Evolutionary conservation across 176 grass and related monocot species (phyloP).

Genomic region (Musa beccarii): DNA sequence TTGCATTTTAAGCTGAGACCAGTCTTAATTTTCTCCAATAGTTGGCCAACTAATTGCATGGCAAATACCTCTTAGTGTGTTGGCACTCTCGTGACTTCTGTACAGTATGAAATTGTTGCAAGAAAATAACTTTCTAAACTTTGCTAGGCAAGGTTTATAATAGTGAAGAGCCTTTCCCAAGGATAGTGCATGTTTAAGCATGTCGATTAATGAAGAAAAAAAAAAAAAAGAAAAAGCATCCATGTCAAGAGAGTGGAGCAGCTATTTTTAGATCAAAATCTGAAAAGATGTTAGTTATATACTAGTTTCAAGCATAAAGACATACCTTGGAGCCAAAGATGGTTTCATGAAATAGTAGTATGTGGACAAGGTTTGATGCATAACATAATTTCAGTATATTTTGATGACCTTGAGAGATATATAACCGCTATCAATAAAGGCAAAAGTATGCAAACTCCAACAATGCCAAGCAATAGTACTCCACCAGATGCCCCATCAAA

Average conservation of each 20-base stretch:
- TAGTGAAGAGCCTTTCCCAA: neutral
- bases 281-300: neutral
- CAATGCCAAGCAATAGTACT: constrained; percentile 86
- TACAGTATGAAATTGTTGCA: neutral
- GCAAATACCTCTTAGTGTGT: neutral
- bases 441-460: constrained; percentile 87
- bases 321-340: constrained; percentile 94
- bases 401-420: constrained; percentile 97
- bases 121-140: too few species aligned
- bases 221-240: neutral
- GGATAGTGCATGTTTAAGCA: neutral
- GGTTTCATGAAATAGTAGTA: constrained; percentile 99
- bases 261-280: neutral
- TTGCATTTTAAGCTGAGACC: too few species aligned
- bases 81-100: neutral
- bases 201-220: neutral
- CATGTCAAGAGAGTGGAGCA: neutral
- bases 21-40: too few species aligned
- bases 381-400: constrained; percentile 98
- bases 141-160: too few species aligned
- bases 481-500: constrained; percentile 96
- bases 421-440: constrained; percentile 98
- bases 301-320: neutral
- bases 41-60: neutral
- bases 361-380: constrained; percentile 91